Evolutionary conservation across 305 asterid genomes (phyloP), one percentile per base, ranked within the genome.

Genomic region (Fraxinus latifolia): DNA sequence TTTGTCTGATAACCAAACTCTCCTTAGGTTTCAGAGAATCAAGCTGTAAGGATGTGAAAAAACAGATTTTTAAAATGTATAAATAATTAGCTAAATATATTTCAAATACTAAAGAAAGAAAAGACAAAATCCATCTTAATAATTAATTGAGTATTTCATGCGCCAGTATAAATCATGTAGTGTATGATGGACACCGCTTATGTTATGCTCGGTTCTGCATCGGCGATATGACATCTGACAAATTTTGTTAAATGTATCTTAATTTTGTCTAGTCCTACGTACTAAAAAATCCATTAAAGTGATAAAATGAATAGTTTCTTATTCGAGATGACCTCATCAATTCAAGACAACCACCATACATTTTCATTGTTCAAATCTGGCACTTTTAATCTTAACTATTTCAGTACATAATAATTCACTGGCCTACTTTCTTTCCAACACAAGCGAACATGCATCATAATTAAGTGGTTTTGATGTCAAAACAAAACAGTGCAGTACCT

Each of bases 11-110:
- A 62, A 89, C 90, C 77, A 89, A 72, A 79, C 87, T 87, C 85
- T 89, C 91, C 87, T 95, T 95, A 5, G 99, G 99, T 89, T 91
- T 95, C 90, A 93, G 87, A 32, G 99, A 95, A 87, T 95, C 99
- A 67, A 95, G 97, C 98, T 93, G 92, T 74, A 60, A 72, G 80
- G 50, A 87, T 85, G 15, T 6, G 9, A 7, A 60, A 60, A 60
- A 60, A 6, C 11, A 21, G 27, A 19, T 42, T 17, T 55, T n/a
- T 60, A 21, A 17, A 60, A 60, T 3, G 12, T 60, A 19, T 0
- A 19, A 21, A 2, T 60, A 60, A 19, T 21, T 21, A 7, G 70
- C 70, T 60, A 21, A 60, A 60, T 60, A 21, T 60, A 60, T 60
- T 60, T 21, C 68, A 58, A 58, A 1, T 7, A 58, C 25, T 17